Evolutionary conservation across 2,329 filamentous ascomycete species (phyloP).

Genomic region (Knufia fluminis): DNA sequence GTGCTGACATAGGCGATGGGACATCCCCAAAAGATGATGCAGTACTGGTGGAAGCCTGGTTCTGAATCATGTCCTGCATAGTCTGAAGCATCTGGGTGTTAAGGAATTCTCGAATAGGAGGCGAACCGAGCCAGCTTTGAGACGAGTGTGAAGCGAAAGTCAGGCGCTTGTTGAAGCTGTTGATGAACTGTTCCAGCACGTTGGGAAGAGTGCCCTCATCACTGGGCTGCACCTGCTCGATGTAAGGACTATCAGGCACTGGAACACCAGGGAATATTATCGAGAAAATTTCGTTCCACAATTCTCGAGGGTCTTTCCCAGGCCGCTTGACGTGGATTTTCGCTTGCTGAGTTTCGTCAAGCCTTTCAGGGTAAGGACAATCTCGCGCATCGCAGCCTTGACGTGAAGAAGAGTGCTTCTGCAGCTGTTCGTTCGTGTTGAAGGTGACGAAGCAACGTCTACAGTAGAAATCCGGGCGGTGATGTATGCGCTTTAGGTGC

Average conservation of each 20-base stretch:
- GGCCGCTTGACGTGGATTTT: conserved; percentile 21
- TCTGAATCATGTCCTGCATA: conserved; percentile 2
- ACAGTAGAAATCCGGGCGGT: conserved; percentile 12
- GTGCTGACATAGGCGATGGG: not conserved
- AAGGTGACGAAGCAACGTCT: conserved; percentile 17
- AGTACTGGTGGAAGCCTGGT: not conserved
- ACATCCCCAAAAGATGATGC: not conserved
- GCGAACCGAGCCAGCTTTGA: conserved; percentile 4
- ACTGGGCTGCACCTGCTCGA: not conserved
- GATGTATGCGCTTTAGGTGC: conserved; percentile 22
- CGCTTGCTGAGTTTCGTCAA: conserved; percentile 17
- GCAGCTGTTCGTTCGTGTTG: conserved; percentile 12
- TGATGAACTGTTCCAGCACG: conserved; percentile 6
- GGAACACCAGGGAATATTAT: conserved; percentile 19
- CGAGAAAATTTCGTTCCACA: conserved; percentile 20
- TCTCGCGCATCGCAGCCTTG: conserved; percentile 13
- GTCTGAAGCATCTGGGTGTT: conserved; percentile 6
- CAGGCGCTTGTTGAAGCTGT: not conserved
- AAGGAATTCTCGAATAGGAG: not conserved
- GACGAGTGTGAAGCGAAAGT: not conserved
- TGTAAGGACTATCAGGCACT: conserved; percentile 17
- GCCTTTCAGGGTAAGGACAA: conserved; percentile 21
- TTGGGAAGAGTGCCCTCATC: not conserved
- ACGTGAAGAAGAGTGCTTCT: conserved; percentile 11
- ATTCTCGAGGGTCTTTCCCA: conserved; percentile 15